phyloP scores from a whole-genome alignment of 2,329 filamentous ascomycete genomes.

The Fusarium acutatum region DNA sequence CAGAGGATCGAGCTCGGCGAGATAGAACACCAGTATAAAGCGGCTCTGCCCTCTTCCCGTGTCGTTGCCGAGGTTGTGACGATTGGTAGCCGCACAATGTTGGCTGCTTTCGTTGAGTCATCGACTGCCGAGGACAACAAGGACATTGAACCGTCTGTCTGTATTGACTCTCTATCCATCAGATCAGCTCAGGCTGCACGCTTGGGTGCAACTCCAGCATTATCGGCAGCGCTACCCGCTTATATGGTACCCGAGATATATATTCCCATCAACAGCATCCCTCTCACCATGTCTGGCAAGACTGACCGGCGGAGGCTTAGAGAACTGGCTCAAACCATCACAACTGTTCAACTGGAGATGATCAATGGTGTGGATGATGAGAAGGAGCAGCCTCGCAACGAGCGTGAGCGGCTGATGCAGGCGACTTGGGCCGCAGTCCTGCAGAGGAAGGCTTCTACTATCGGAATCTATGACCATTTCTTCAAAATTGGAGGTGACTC shows the following conservation, averaged over 20 bases:
- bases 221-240: neutral
- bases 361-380: neutral
- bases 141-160: neutral
- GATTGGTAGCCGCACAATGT: neutral
- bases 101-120: neutral
- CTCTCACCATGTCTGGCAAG: neutral
- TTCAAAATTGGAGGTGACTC: neutral
- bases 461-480: neutral
- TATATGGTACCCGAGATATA: neutral
- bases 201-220: neutral
- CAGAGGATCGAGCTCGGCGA: slow-evolving; percentile 18
- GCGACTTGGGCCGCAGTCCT: neutral
- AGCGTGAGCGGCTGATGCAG: neutral
- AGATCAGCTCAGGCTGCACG: neutral
- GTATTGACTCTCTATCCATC: neutral
- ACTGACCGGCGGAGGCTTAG: neutral
- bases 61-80: neutral
- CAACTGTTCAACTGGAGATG: neutral
- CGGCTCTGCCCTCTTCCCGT: slow-evolving; percentile 2
- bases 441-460: neutral
- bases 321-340: neutral
- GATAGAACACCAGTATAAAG: slow-evolving; percentile 14
- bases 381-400: neutral
- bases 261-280: neutral
- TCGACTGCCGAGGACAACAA: neutral